These are phyloP conservation scores for Pseudoneurospora amorphoporcata DNA, from an alignment of 495 filamentous ascomycete species.

Conservation along the genomic window DNA sequence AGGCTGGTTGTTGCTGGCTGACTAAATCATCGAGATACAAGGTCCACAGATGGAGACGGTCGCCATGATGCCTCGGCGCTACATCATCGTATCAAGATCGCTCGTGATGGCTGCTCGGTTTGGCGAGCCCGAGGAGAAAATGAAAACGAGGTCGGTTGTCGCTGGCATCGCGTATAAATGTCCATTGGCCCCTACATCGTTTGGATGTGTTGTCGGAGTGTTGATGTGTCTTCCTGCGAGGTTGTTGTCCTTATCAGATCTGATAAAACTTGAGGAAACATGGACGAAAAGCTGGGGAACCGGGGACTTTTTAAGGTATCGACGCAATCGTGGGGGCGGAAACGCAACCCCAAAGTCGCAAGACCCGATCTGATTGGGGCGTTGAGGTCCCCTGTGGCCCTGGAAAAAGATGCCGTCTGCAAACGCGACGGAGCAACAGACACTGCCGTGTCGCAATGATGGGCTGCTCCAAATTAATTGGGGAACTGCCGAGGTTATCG, in stretches of 20 bases:
- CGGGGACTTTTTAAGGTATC: not conserved
- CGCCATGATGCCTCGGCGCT: not conserved
- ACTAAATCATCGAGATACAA: not conserved
- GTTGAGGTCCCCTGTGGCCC: not conserved
- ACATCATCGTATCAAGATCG: not conserved
- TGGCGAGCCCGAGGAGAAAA: not conserved
- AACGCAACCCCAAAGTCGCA: not conserved
- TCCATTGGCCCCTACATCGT: not conserved
- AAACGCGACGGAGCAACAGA: not conserved
- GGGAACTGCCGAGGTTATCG: slow-evolving; percentile 8
- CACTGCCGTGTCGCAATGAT: not conserved
- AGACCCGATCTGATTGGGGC: not conserved
- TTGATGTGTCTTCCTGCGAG: not conserved
- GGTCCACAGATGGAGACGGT: not conserved
- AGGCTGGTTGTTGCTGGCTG: not conserved
- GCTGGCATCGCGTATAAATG: not conserved
- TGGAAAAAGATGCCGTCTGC: not conserved
- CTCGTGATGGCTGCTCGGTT: not conserved
- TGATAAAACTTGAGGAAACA: not conserved
- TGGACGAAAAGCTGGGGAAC: not conserved
- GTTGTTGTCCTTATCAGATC: not conserved
- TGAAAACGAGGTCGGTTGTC: not conserved
- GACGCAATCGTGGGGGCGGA: not conserved
- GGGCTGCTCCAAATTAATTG: not conserved
- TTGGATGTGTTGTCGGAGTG: not conserved